Base-by-base conservation (phyloP, 192 early-diverging fungal species). In the Coemansia sp. region DNA sequence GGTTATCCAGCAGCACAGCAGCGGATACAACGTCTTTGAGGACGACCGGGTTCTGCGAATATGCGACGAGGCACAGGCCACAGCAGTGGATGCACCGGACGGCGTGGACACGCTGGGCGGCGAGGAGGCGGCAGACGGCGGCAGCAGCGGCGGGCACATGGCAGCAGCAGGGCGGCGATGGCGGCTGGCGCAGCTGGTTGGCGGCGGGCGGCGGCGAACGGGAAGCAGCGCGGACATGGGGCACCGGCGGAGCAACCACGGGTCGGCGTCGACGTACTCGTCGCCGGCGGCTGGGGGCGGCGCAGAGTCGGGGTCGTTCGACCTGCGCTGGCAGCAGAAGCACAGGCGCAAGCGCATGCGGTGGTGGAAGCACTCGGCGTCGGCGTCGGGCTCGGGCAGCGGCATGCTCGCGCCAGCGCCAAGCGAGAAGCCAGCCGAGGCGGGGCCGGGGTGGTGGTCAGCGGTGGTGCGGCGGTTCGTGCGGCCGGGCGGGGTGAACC, bases 401-500 rank as follows among this genome's bases (percentile, higher is more conserved):
- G 53, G 33, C 53, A 56, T 28, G 12, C 53, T 48, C 21, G 45
- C 23, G 10, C 47, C 47, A 2, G 23, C 47, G 9, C 47, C 25
- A 2, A 26, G 47, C 23, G 47, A 50, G 21, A 50, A 50, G 23
- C 21, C 47, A 23, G 23, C 23, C 2, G 21, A 50, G 47, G 2
- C 47, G 21, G 20, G 5, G 39, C 4, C 20, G 23, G 23, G 47
- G 23, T 50, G 47, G 47, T 50, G 23, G 47, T 23, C 47, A 0
- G 23, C 20, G 8, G 23, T 50, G 53, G 3, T 11, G 64, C 55
- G 18, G 21, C 56, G 55, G 41, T 76, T 82, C 64, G 59, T 76
- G 39, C 66, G 76, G 70, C 73, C 79, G 3, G 79, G 79, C 64
- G 73, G 79, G 14, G 64, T 70, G 50, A 82, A 82, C 71, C 73